Evolutionary conservation across 2,329 filamentous ascomycete genomes (phyloP).

Genomic region (Microascus cirrosus): DNA sequence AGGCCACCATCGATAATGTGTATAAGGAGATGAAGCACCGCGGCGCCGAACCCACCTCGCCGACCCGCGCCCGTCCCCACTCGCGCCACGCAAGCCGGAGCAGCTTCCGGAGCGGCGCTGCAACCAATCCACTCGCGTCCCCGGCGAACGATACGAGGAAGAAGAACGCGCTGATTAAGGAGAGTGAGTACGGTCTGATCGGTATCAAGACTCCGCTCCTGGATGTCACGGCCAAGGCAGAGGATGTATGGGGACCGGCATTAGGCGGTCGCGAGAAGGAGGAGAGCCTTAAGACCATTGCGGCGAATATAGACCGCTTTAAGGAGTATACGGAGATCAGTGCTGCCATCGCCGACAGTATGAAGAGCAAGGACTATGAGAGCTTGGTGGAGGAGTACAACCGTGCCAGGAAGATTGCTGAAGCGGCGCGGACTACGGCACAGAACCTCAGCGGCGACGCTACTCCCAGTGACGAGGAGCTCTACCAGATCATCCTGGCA

Average conservation of each 20-base stretch:
- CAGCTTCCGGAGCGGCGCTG: conserved; percentile 45
- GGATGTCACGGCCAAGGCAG: conserved; percentile 85
- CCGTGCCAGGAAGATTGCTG: conserved; percentile 69
- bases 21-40: conserved; percentile 93
- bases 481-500: conserved; percentile 78
- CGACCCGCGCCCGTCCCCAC: conserved; percentile 31
- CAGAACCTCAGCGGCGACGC: conserved; percentile 32
- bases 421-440: conserved; percentile 63
- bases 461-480: conserved; percentile 62
- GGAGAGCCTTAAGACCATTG: conserved; percentile 68
- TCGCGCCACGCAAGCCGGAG: conserved; percentile 58
- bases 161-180: conserved; percentile 86
- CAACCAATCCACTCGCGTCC: conserved; percentile 24
- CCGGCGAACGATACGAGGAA: conserved; percentile 46
- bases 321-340: conserved; percentile 75
- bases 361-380: conserved; percentile 87
- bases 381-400: conserved; percentile 77
- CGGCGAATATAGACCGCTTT: conserved; percentile 66
- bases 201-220: conserved; percentile 82
- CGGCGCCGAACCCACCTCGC: conserved; percentile 39
- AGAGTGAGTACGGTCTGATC: conserved; percentile 80
- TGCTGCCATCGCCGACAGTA: conserved; percentile 65
- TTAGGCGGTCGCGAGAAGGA: conserved; percentile 86
- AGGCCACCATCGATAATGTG: conserved; percentile 96
- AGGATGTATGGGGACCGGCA: conserved; percentile 95